phyloP scores from a whole-genome alignment of 2,329 filamentous ascomycete genomes.

The Magnaporthiopsis poae region DNA sequence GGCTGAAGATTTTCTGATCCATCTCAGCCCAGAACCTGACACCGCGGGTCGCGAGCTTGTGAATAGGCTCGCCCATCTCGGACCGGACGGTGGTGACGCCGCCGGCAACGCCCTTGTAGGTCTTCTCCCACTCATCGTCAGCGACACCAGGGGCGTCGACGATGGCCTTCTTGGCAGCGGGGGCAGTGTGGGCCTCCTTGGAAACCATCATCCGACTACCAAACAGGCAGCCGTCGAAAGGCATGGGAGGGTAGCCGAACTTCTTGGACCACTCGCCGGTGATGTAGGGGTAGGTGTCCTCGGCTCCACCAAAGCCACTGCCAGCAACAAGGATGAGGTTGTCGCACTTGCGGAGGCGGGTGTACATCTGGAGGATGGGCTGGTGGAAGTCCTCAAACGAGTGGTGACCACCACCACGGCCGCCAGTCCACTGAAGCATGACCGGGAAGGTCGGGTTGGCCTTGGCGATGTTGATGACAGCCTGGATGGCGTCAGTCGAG shows the following conservation, averaged over 20 bases:
- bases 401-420: conserved; percentile 86
- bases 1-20: conserved; percentile 94
- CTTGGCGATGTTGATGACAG: conserved; percentile 85
- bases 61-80: conserved; percentile 98
- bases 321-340: conserved; percentile 86
- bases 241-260: conserved; percentile 84
- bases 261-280: conserved; percentile 80
- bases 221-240: conserved; percentile 83
- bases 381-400: conserved; percentile 94
- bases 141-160: conserved; percentile 74
- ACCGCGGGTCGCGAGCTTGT: conserved; percentile 94
- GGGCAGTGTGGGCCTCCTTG: conserved; percentile 82
- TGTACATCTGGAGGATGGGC: conserved; percentile 83
- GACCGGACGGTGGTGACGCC: conserved; percentile 94
- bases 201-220: conserved; percentile 92
- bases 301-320: conserved; percentile 80
- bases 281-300: conserved; percentile 86
- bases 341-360: conserved; percentile 70
- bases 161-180: conserved; percentile 80
- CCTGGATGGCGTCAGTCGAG: conserved; percentile 76
- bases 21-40: conserved; percentile 97
- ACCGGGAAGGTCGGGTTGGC: conserved; percentile 92
- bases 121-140: conserved; percentile 80
- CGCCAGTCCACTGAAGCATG: conserved; percentile 88
- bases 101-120: conserved; percentile 81